phyloP scores from a whole-genome alignment of 768 basidiomycete species.

The Lactifluus hygrophoroides region DNA sequence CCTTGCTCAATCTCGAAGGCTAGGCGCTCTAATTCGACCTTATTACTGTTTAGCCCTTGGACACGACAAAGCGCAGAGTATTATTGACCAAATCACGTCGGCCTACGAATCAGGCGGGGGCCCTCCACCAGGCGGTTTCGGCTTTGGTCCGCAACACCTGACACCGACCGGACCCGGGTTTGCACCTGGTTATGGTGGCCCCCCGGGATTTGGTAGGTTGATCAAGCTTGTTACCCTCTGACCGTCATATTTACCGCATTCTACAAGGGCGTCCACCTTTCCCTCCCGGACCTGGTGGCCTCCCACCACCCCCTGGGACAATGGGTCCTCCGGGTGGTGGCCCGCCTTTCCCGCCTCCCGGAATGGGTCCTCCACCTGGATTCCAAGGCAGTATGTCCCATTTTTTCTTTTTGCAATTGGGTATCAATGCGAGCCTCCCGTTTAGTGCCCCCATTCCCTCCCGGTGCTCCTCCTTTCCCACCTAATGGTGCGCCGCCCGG shows the following conservation, averaged over 20 bases:
- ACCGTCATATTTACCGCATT: background rate
- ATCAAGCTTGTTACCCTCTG: background rate
- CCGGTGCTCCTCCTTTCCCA: conserved; percentile 34
- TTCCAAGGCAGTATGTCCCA: conserved; percentile 40
- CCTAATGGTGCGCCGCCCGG: conserved; percentile 23
- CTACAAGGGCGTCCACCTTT: conserved; percentile 56
- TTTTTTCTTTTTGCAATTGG: background rate
- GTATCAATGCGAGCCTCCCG: background rate
- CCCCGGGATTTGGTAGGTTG: conserved; percentile 16
- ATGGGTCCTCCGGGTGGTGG: conserved; percentile 49
- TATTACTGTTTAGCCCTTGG: conserved; percentile 49
- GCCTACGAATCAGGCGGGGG: conserved; percentile 83
- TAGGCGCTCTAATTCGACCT: conserved; percentile 14
- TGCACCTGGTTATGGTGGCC: conserved; percentile 44
- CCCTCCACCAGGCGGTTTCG: conserved; percentile 82
- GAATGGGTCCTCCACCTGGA: conserved; percentile 33
- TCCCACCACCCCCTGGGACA: conserved; percentile 39
- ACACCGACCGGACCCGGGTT: conserved; percentile 36
- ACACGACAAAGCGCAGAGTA: conserved; percentile 95
- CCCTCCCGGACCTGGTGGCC: conserved; percentile 42
- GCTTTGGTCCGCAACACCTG: conserved; percentile 77
- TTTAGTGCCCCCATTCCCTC: conserved; percentile 41
- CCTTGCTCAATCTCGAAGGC: background rate
- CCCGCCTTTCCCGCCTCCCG: conserved; percentile 67
- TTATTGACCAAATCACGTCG: conserved; percentile 97